Base-by-base conservation (phyloP, 306 rosid genomes). In the Citrullus mucosospermus region DNA sequence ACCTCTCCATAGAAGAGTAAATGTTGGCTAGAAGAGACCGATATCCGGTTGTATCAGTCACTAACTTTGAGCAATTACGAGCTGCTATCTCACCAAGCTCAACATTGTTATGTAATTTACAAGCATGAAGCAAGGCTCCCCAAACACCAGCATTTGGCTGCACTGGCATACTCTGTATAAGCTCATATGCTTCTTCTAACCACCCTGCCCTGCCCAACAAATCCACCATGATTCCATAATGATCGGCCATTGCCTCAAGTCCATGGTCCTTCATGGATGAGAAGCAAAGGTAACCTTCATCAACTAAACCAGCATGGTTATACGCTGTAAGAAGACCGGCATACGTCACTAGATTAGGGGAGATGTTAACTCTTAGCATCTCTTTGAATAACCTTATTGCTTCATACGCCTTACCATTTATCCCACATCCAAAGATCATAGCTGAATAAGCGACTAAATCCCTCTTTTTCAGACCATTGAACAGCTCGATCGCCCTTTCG, bases 371-470 rank as follows among this genome's bases (percentile, higher is more conserved):
- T 10, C 73, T 76, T 41, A 85, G 39, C 97, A 93, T 93, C 91
- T 75, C 88, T 81, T 87, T 70, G 80, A 86, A 89, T 82, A 89
- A 82, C 80, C 80, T 71, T 74, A 82, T 83, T 53, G 97, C 90
- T 28, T 93, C 90, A 9, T 57, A 71, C 18, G 84, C 83, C 76
- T 84, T 85, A 65, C 93, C 91, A 75, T 93, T 93, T 70, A 93
- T 82, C 55, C 96, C 97, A 75, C 87, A 89, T 32, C 97, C 97
- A 43, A 87, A 83, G 53, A 93, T 93, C 93, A 93, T 89, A 16
- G 93, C 93, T 58, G 97, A 93, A 84, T 93, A 91, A 59, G 97
- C 87, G 75, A 93, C 85, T 68, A 93, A 71, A 79, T 93, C 96
- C 86, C 71, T 88, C 80, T 82, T 82, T 85, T 83, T 75, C 78